These are phyloP conservation scores for Fusarium verrucosum DNA, from an alignment of 2,329 filamentous ascomycete species.

Conservation along the genomic window DNA sequence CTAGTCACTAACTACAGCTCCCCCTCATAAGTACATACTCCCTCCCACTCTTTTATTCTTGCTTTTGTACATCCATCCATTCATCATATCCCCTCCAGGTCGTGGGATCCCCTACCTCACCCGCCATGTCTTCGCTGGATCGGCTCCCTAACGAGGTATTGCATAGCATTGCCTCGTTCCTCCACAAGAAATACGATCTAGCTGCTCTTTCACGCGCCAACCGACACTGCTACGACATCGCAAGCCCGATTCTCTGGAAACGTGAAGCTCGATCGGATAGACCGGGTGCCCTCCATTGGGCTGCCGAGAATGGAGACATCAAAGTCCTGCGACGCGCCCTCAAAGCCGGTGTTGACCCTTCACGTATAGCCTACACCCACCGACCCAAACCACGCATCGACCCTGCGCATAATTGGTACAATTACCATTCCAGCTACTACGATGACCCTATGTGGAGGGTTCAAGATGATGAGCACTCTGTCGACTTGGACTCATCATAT, in stretches of 20 bases:
- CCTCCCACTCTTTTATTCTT: neutral
- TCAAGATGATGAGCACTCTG: constrained; percentile 41
- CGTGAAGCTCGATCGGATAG: constrained; percentile 41
- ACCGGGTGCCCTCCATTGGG: constrained; percentile 43
- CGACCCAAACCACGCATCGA: constrained; percentile 42
- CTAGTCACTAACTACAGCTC: constrained; percentile 15
- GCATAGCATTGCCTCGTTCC: constrained; percentile 37
- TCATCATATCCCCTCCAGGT: constrained; percentile 9
- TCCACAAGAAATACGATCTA: constrained; percentile 43
- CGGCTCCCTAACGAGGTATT: constrained; percentile 46
- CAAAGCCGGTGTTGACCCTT: constrained; percentile 38
- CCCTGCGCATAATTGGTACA: constrained; percentile 41
- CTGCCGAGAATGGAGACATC: constrained; percentile 38
- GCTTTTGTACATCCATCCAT: constrained; percentile 1
- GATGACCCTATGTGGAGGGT: constrained; percentile 41
- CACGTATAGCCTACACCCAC: constrained; percentile 40
- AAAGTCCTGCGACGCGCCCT: constrained; percentile 38
- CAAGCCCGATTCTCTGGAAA: constrained; percentile 44
- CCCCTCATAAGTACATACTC: constrained; percentile 22
- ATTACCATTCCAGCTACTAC: constrained; percentile 43
- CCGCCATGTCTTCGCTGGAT: constrained; percentile 45
- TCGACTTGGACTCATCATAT: constrained; percentile 41
- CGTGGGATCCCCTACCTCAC: constrained; percentile 29
- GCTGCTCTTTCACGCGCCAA: constrained; percentile 40
- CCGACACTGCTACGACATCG: constrained; percentile 40